phyloP scores from a whole-genome alignment of 371 early-diverging fungal genomes.

The Mortierella sp. region DNA sequence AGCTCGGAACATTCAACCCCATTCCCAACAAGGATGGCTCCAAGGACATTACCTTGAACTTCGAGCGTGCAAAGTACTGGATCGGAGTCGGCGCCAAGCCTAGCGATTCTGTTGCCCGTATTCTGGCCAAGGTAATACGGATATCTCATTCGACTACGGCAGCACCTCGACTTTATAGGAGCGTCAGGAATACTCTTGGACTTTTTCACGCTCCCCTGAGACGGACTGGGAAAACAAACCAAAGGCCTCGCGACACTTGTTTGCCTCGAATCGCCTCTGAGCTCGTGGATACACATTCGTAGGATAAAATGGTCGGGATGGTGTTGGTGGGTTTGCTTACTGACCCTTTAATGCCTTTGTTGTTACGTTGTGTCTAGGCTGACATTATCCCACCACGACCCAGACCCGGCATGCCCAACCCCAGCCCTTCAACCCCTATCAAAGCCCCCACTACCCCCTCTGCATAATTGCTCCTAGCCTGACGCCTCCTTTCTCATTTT shows the following conservation, averaged over 20 bases:
- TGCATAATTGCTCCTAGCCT: constrained; percentile 36
- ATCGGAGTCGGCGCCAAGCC: constrained; percentile 96
- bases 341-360: neutral
- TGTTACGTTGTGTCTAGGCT: constrained; percentile 57
- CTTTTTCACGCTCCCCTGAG: neutral
- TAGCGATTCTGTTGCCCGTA: constrained; percentile 85
- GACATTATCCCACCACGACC: constrained; percentile 71
- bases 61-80: constrained; percentile 97
- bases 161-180: neutral
- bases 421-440: constrained; percentile 50
- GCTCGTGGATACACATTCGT: neutral
- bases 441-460: constrained; percentile 38
- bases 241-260: too few relatives aligned
- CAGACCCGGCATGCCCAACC: constrained; percentile 70
- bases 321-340: neutral
- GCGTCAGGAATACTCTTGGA: neutral
- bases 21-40: constrained; percentile 79
- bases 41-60: constrained; percentile 89
- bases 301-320: neutral
- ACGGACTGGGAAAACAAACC: neutral
- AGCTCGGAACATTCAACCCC: constrained; percentile 94
- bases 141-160: neutral
- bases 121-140: constrained; percentile 87
- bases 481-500: neutral
- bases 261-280: too few relatives aligned